Conservation (phyloP, 345 rosid genomes). For the Eutrema yunnanense region DNA sequence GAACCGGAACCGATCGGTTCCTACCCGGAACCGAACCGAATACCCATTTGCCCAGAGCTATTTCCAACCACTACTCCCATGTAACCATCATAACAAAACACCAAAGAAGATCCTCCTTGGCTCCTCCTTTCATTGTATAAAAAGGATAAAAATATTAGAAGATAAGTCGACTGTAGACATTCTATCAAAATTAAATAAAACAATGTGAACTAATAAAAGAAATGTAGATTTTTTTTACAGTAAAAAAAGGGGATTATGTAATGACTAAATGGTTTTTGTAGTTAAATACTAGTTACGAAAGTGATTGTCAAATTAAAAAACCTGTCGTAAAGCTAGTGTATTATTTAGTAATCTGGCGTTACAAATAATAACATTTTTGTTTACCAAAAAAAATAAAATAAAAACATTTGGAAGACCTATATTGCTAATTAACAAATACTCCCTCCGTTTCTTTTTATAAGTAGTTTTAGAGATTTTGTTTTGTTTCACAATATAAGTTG, state of each 20-base stretch:
- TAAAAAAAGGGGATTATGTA: background rate
- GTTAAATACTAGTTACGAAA: background rate
- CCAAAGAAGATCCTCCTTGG: slow-evolving; percentile 12
- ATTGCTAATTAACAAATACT: no score
- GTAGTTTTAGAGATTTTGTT: no score
- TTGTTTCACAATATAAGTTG: no score
- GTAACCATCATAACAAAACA: slow-evolving; percentile 28
- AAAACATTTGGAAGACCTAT: background rate
- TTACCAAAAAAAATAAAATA: background rate
- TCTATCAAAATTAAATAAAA: background rate
- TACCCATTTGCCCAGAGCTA: no score
- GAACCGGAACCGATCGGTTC: no score
- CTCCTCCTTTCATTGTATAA: background rate
- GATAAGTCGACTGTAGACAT: background rate
- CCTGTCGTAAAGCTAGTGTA: background rate
- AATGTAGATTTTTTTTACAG: background rate
- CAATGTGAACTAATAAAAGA: background rate
- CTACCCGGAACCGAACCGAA: no score
- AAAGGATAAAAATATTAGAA: background rate
- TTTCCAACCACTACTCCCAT: slow-evolving; percentile 28
- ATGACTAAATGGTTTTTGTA: background rate
- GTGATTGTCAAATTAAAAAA: slow-evolving; percentile 5
- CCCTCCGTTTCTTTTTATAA: no score
- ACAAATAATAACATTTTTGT: background rate
- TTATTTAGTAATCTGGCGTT: background rate